phyloP scores from a whole-genome alignment of 768 basidiomycete genomes.

The Leccinum broughii region DNA sequence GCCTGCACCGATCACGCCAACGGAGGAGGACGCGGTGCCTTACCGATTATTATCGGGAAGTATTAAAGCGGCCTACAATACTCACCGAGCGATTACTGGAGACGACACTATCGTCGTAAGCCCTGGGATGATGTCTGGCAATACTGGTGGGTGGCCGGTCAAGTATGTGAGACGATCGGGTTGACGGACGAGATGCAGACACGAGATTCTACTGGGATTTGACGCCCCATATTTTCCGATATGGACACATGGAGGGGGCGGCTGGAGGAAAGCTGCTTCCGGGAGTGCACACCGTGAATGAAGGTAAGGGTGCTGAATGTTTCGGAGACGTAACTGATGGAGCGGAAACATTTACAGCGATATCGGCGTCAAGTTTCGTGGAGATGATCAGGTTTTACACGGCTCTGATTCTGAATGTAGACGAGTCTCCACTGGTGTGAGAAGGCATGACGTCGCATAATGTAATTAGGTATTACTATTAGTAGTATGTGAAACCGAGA shows the following conservation, averaged over 20 bases:
- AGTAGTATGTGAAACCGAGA: not conserved
- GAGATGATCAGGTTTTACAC: conserved; percentile 69
- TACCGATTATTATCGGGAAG: conserved; percentile 60
- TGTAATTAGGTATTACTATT: not conserved
- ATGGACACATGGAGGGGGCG: conserved; percentile 39
- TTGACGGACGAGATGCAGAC: conserved; percentile 29
- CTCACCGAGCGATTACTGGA: conserved; percentile 42
- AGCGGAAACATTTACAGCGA: conserved; percentile 27
- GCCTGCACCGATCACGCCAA: conserved; percentile 66
- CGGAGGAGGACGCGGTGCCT: conserved; percentile 31
- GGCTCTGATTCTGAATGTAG: conserved; percentile 64
- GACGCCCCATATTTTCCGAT: conserved; percentile 67
- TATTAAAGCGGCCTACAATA: conserved; percentile 60
- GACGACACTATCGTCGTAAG: conserved; percentile 39
- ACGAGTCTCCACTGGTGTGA: conserved; percentile 43
- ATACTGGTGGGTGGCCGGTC: conserved; percentile 38
- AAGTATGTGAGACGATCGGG: not conserved
- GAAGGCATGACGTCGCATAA: not conserved
- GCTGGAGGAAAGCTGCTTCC: conserved; percentile 32
- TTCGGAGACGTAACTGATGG: not conserved
- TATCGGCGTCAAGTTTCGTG: conserved; percentile 51
- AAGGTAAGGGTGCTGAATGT: conserved; percentile 45
- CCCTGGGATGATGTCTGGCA: conserved; percentile 60
- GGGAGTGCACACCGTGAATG: conserved; percentile 71
- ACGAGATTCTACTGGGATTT: conserved; percentile 49